Conservation (phyloP, 208 protist genomes). For the Leishmania aethiopica region DNA sequence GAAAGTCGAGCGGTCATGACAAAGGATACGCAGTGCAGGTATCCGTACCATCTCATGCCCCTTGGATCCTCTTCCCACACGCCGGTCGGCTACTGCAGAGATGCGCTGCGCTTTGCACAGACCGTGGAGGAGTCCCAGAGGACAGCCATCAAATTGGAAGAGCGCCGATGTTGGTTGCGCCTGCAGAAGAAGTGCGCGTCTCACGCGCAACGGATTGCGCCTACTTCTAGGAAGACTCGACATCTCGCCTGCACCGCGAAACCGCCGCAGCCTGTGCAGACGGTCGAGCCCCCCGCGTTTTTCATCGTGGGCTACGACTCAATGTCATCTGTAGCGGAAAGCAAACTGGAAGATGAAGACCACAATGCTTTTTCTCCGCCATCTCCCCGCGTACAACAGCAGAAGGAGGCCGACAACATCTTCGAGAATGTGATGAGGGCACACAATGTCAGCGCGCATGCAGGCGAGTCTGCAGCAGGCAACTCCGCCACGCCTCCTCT, state of each 20-base stretch:
- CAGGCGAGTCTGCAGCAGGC: background rate
- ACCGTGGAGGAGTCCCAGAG: conserved; percentile 41
- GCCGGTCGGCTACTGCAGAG: conserved; percentile 5
- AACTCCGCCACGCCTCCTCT: background rate
- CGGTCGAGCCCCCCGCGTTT: too few species aligned
- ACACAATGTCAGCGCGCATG: background rate
- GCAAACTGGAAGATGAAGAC: too few species aligned
- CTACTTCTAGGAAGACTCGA: background rate
- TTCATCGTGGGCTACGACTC: background rate
- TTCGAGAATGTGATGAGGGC: background rate
- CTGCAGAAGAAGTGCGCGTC: background rate
- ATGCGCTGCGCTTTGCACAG: conserved; percentile 19
- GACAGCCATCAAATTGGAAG: conserved; percentile 33
- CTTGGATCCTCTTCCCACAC: background rate
- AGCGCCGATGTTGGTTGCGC: conserved; percentile 10
- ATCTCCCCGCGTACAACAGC: too few species aligned
- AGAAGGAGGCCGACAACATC: background rate
- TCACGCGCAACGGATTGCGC: too few species aligned
- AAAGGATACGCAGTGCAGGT: background rate
- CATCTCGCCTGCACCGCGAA: background rate
- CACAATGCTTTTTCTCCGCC: background rate
- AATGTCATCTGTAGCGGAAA: background rate
- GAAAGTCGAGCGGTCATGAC: too few species aligned
- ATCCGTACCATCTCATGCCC: conserved; percentile 17
- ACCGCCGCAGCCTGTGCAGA: background rate